Percentiles rank a stretch among this genome's conserved stretches.
Evolutionary conservation across 371 early-diverging fungal species (phyloP).

Genomic region (Actinomucor elegans): DNA sequence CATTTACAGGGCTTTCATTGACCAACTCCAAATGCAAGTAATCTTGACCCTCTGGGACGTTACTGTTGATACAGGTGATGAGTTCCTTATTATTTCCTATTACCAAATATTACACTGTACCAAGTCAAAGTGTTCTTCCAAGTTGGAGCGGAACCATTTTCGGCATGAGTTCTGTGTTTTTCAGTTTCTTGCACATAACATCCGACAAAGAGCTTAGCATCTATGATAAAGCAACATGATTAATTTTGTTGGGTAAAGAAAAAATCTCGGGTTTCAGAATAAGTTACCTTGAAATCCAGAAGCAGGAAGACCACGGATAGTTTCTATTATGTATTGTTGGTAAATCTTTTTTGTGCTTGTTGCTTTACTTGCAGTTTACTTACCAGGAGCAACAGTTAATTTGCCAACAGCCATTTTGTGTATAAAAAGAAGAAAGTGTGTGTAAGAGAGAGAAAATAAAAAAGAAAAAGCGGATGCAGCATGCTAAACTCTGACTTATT

Average conservation of each 20-base stretch:
- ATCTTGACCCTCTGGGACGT: constrained; percentile 21
- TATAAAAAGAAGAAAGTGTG: background rate
- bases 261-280: background rate
- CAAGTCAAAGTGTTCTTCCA: constrained; percentile 21
- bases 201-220: constrained; percentile 21
- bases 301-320: constrained; percentile 14
- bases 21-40: constrained; percentile 21
- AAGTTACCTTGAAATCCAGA: constrained; percentile 15
- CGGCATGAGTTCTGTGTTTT: constrained; percentile 26
- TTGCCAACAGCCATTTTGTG: constrained; percentile 23
- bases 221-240: background rate
- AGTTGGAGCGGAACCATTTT: constrained; percentile 6
- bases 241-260: background rate
- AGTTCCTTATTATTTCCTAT: background rate
- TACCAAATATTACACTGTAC: constrained; percentile 12
- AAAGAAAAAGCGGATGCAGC: background rate
- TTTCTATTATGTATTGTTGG: constrained; percentile 13
- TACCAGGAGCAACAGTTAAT: constrained; percentile 23
- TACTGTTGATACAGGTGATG: constrained; percentile 6
- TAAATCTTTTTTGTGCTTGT: no score
- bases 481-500: background rate
- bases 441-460: background rate
- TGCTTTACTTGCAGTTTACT: background rate
- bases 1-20: constrained; percentile 18
- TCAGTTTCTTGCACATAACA: constrained; percentile 21